Evolutionary conservation across 345 rosid species (phyloP), one percentile per base, ranked within the genome.

Genomic region (Lepidium aucheri): DNA sequence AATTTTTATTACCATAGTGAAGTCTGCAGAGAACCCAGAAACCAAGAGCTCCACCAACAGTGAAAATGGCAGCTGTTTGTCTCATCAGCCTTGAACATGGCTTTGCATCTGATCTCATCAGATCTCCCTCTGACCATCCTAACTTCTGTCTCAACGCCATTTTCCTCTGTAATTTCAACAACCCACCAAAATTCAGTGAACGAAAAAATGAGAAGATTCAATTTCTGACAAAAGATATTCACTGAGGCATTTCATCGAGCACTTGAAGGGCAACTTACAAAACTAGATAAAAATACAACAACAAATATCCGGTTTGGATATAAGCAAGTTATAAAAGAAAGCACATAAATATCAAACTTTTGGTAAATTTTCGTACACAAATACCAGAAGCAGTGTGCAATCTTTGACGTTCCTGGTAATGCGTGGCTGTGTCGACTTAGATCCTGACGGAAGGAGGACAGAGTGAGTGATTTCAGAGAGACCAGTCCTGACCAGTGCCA

Each of bases 11-110:
- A 87, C 96, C 96, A 56, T 85, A 85, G 65, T 90, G 97, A 64
- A 87, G 69, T 69, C 87, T 80, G 60, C 92, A 87, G 38, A 90
- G 90, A 70, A 90, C 76, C 97, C 95, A 90, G 79, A 90, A 90
- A 7, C 86, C 92, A 10, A 90, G 70, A 30, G 84, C 95, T 69
- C 97, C 95, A 16, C 91, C 97, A 61, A 85, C 85, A 0, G 83
- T 58, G 68, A 76, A 90, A 73, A 87, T 72, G 24, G 82, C 89
- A 35, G 97, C 91, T 0, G 97, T 87, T 35, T 90, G 95, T 80
- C 85, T 83, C 90, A 80, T 84, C 24, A 87, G 50, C 73, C 84
- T 84, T 11, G 90, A 81, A 77, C 95, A 90, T 52, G 97, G 95
- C 58, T 87, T 90, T 15, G 81, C 76, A 73, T 87, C 97, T 9